Base-by-base conservation (phyloP, 768 basidiomycete species). In the Suillus clintonianus region DNA sequence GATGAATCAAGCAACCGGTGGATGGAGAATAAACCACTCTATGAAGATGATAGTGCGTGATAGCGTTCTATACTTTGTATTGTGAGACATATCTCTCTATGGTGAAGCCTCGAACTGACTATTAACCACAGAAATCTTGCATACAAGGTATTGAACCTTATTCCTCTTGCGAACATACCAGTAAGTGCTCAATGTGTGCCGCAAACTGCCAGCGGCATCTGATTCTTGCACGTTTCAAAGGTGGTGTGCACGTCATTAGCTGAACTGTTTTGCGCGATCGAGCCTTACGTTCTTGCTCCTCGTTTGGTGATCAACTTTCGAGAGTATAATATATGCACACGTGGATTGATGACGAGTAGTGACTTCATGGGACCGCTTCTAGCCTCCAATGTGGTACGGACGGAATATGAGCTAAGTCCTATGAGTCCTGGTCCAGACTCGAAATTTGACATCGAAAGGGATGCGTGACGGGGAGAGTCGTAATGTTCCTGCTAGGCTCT, bases 11-110 rank as follows among this genome's bases (percentile, higher is more conserved):
- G 59, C 14, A 24, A 4, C 57, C 4, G 67, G 67, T 19, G 53
- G 13, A 39, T 43, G 37, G 24, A 61, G 8, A 15, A n/a, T 68
- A 17, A 63, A 63, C 39, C 37, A 56, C 30, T 68, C 60, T 27
- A 65, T 68, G 67, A 41, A 9, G 36, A 19, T 68, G 5, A 32
- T 68, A 3, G 45, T 68, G 4, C 48, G 60, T 17, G 51, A 68
- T 47, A 68, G 39, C 51, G 30, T 53, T 5, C 19, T 68, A 39
- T 68, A 62, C 24, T 68, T 68, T 32, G 8, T 65, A 45, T 43
- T 68, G 68, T 68, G 37, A 19, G 53, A 15, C 7, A 34, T 45
- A 6, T 45, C 19, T 22, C n/a, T 45, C 4, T 2, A n/a, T 14
- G 17, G 60, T 36, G 4, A 8, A 34, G n/a, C 22, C 54, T 64